These are phyloP conservation scores for Daldinia grandis DNA, from an alignment of 495 filamentous ascomycete genomes.

Conservation along the genomic window DNA sequence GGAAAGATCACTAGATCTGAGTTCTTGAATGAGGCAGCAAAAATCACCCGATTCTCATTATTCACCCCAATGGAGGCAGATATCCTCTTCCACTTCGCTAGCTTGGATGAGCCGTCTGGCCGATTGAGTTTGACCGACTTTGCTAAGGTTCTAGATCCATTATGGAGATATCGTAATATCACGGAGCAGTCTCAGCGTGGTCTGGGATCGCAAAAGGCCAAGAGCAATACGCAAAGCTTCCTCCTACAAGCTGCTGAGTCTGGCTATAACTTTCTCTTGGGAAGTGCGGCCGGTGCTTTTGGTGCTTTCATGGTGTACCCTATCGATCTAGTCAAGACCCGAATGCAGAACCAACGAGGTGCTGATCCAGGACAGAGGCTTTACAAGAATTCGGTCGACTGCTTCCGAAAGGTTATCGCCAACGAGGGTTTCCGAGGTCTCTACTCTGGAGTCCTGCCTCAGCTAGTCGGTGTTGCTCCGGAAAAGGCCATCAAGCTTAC, in stretches of 20 bases:
- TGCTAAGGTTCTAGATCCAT: constrained; percentile 90
- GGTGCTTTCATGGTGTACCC: constrained; percentile 99
- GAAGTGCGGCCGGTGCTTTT: constrained; percentile 91
- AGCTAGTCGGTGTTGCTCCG: constrained; percentile 94
- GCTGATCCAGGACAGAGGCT: constrained; percentile 81
- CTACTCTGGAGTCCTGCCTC: constrained; percentile 93
- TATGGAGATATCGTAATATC: constrained; percentile 75
- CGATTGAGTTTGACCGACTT: constrained; percentile 86
- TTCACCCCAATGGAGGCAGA: constrained; percentile 99
- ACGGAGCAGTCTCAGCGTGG: constrained; percentile 47
- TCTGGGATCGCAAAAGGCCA: constrained; percentile 51
- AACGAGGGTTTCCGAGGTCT: constrained; percentile 91
- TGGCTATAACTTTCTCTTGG: constrained; percentile 86
- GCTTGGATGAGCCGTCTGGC: constrained; percentile 86
- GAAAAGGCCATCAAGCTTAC: constrained; percentile 99
- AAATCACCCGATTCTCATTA: constrained; percentile 86
- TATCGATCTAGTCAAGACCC: constrained; percentile 97
- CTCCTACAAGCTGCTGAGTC: constrained; percentile 76
- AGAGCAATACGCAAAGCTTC: constrained; percentile 54
- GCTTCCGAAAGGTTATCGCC: constrained; percentile 86
- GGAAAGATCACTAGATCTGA: constrained; percentile 93
- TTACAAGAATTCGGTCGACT: constrained; percentile 97
- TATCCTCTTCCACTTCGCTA: constrained; percentile 98
- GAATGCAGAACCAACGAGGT: constrained; percentile 96
- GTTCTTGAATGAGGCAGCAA: constrained; percentile 93